Conservation (phyloP, 179 eudicot genomes). For the Actinidia chinensis region DNA sequence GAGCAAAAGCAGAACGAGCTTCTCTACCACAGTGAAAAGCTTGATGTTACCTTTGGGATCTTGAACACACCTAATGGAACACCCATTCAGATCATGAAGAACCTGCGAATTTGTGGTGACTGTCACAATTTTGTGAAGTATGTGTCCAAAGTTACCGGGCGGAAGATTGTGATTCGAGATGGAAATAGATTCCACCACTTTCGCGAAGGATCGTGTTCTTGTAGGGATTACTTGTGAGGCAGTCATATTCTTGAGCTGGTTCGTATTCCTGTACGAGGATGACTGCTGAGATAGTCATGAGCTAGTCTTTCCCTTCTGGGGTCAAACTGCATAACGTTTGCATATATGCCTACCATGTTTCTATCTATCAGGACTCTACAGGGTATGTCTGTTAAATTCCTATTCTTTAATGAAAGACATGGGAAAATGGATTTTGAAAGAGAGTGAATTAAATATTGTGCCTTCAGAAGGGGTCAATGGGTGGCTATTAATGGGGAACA, state of each 20-base stretch:
- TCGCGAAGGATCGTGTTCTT: conserved; percentile 38
- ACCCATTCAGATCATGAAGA: conserved; percentile 36
- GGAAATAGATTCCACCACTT: conserved; percentile 47
- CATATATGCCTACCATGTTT: too few species aligned
- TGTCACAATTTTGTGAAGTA: conserved; percentile 46
- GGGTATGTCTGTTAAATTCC: too few species aligned
- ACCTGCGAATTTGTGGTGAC: conserved; percentile 45
- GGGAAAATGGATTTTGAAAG: too few species aligned
- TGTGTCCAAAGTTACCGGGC: conserved; percentile 32
- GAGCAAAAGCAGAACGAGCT: conserved; percentile 44
- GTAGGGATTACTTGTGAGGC: conserved; percentile 46
- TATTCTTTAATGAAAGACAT: too few species aligned
- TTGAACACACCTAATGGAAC: conserved; percentile 30
- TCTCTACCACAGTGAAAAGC: conserved; percentile 45
- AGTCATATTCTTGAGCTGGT: neutral
- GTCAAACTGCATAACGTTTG: too few species aligned
- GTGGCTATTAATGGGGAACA: too few species aligned
- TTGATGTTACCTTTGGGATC: conserved; percentile 40
- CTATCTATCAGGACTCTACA: too few species aligned
- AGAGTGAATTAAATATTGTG: too few species aligned
- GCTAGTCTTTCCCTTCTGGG: too few species aligned
- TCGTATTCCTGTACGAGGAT: neutral
- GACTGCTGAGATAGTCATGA: neutral
- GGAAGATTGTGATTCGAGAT: conserved; percentile 44
- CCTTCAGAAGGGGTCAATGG: too few species aligned